phyloP scores from a whole-genome alignment of 208 protist genomes.

The Trypanosoma boissoni region DNA sequence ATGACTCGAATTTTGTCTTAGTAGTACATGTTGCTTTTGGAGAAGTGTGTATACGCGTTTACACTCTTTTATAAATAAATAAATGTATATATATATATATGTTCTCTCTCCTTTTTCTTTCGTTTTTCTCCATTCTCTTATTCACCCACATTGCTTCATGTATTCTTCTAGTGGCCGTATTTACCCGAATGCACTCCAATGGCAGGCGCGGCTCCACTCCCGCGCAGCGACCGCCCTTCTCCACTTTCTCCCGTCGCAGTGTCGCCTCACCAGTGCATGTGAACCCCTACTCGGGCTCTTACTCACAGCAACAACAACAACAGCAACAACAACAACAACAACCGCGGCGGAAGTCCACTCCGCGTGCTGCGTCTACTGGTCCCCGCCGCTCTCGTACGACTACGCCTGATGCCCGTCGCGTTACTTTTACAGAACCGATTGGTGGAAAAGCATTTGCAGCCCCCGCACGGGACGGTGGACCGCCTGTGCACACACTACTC shows the following conservation, averaged over 20 bases:
- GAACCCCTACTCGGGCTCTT: too few species aligned
- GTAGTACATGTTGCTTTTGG: neutral
- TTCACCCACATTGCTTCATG: too few species aligned
- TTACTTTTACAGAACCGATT: neutral
- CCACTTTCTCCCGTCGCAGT: neutral
- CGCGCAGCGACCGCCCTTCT: neutral
- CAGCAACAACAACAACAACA: neutral
- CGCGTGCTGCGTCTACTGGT: constrained; percentile 5
- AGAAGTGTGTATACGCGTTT: too few species aligned
- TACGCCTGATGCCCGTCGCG: constrained; percentile 12
- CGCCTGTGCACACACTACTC: constrained; percentile 53
- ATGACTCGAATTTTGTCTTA: neutral
- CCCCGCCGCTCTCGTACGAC: neutral
- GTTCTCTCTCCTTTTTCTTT: neutral
- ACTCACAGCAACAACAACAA: neutral
- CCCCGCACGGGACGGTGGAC: constrained; percentile 6
- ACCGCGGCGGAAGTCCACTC: neutral
- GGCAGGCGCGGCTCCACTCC: too few species aligned
- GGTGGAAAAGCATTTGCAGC: neutral
- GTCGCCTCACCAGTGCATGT: neutral
- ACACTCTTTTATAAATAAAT: neutral
- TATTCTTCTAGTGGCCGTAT: too few species aligned
- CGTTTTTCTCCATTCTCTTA: neutral
- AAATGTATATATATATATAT: constrained; percentile 1
- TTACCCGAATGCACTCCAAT: too few species aligned